Evolutionary conservation across 495 filamentous ascomycete species (phyloP), one percentile per base, ranked within the genome.

Genomic region (Lasiosphaeriaceae sp.): DNA sequence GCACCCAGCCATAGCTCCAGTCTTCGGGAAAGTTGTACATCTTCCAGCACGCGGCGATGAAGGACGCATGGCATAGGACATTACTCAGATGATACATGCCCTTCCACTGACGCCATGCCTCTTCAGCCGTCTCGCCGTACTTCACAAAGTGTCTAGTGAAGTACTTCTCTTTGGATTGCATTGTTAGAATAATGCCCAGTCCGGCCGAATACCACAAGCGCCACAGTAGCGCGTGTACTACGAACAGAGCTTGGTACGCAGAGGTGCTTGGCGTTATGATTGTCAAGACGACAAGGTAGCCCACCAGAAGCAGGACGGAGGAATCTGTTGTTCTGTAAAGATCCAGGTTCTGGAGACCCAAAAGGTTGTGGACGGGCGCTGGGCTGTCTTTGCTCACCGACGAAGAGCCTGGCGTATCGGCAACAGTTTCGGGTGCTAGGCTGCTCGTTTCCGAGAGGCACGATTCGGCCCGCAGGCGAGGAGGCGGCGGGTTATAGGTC

Each of bases 31-130:
- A 74, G 31, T 81, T 81, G 66, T 98, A 97, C 89, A 96, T 89
- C 77, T 98, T 98, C 89, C 89, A 97, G 48, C 88, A 87, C 19
- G 95, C 94, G 22, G 89, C 89, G 55, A 95, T 80, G 73, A 97
- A 97, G 57, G 87, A 90, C 37, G 84, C 82, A 57, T 96, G 90
- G 69, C 90, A 94, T 81, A 97, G 83, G 24, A 83, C 82, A 80
- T 92, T 90, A 70, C 90, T 93, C 34, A 97, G 74, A 66, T 97
- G 92, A 61, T 97, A 97, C 55, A 93, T 85, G 44, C 91, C 89
- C 73, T 97, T 97, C 94, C 94, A 98, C 69, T 98, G 92, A 52
- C 86, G 86, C 95, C 95, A 98, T 2, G 93, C 93, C 73, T 97
- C 94, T 47, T 88, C 86, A 0, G 84, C 83, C 26, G 81, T 90